A percentile compares a stretch with the other conserved stretches of the same genome.
phyloP scores from a whole-genome alignment of 129 eudicot species.

The Apium graveolens region DNA sequence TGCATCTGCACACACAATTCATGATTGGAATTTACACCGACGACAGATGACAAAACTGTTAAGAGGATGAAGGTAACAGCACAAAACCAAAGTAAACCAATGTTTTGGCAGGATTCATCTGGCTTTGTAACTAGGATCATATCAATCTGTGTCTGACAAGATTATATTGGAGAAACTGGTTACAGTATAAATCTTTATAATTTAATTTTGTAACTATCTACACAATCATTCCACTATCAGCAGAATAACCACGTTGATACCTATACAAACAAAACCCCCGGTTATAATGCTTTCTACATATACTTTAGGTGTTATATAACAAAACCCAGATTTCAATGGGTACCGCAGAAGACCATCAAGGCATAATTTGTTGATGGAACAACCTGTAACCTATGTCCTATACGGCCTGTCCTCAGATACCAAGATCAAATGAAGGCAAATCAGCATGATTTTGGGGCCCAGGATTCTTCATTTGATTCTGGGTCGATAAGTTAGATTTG shows the following conservation, averaged over 20 bases:
- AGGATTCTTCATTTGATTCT: constrained; percentile 12
- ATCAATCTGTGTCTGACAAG: no score
- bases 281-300: background rate
- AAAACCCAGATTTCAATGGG: background rate
- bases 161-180: background rate
- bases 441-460: constrained; percentile 18
- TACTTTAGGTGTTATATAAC: background rate
- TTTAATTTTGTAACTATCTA: background rate
- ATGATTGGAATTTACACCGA: background rate
- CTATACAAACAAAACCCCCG: background rate
- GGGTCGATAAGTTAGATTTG: constrained; percentile 26
- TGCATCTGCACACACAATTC: background rate
- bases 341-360: background rate
- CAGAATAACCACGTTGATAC: background rate
- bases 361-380: background rate
- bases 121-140: no score
- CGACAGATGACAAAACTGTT: background rate
- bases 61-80: no score
- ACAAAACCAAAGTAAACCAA: no score
- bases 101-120: no score
- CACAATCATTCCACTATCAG: background rate
- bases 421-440: constrained; percentile 77
- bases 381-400: background rate
- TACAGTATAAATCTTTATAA: background rate
- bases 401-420: constrained; percentile 29